These are phyloP conservation scores for Exophiala xenobiotica DNA, from an alignment of 2,329 filamentous ascomycete species.

Conservation along the genomic window DNA sequence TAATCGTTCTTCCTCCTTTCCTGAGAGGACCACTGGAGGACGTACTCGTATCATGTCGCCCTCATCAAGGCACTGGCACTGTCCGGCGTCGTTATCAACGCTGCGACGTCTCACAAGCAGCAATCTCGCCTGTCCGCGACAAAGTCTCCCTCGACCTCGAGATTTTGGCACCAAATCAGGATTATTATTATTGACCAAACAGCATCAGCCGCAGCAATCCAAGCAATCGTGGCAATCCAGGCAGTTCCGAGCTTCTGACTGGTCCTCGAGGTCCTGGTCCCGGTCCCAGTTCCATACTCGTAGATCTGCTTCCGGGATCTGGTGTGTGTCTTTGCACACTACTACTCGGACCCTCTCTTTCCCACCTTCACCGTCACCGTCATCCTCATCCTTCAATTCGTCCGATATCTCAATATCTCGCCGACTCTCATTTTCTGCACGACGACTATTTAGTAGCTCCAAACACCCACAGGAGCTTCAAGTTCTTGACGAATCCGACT, in stretches of 20 bases:
- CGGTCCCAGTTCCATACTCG: not conserved
- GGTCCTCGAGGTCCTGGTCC: conserved; percentile 1
- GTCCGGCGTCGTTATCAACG: conserved; percentile 2
- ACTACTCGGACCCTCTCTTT: not conserved
- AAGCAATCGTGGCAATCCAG: not conserved
- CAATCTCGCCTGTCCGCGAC: not conserved
- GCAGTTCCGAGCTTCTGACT: not conserved
- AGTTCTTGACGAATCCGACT: not conserved
- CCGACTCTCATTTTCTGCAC: not conserved
- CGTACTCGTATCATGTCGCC: too few relatives aligned
- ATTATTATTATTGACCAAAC: not conserved
- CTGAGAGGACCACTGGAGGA: too few relatives aligned
- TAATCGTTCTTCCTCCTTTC: too few relatives aligned
- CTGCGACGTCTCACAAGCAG: conserved; percentile 14
- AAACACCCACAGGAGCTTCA: conserved; percentile 3
- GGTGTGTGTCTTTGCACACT: not conserved
- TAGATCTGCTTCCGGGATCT: conserved; percentile 18
- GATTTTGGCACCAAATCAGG: not conserved
- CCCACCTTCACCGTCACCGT: conserved; percentile 4
- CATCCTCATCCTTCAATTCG: not conserved
- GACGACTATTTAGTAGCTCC: conserved; percentile 3
- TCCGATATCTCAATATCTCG: conserved; percentile 3
- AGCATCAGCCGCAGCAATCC: not conserved
- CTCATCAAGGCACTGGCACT: too few relatives aligned
- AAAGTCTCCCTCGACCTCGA: not conserved